phyloP scores from a whole-genome alignment of 257 asterid genomes.

The Pogostemon cablin region DNA sequence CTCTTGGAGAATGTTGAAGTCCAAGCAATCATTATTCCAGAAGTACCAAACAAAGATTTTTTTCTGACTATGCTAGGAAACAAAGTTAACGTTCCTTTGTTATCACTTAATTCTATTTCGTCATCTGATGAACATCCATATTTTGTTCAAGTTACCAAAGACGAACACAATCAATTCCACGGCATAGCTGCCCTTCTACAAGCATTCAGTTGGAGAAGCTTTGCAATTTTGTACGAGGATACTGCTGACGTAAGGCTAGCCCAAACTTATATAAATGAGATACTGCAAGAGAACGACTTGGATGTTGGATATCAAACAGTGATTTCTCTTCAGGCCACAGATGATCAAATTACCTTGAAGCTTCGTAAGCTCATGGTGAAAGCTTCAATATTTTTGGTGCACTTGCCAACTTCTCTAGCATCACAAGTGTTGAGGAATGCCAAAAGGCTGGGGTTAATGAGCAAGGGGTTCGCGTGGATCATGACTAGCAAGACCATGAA shows the following conservation, averaged over 20 bases:
- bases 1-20: slow-evolving; percentile 45
- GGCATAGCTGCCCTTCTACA: slow-evolving; percentile 37
- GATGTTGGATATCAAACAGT: slow-evolving; percentile 21
- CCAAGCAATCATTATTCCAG: slow-evolving; percentile 40
- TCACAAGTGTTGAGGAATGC: slow-evolving; percentile 40
- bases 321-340: slow-evolving; percentile 31
- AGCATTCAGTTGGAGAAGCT: slow-evolving; percentile 44
- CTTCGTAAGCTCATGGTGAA: slow-evolving; percentile 34
- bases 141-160: slow-evolving; percentile 44
- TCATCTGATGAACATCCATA: slow-evolving; percentile 34
- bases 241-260: slow-evolving; percentile 30
- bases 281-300: slow-evolving; percentile 35
- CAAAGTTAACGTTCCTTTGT: slow-evolving; percentile 40
- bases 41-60: slow-evolving; percentile 32
- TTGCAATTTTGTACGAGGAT: slow-evolving; percentile 42
- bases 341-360: slow-evolving; percentile 34
- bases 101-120: slow-evolving; percentile 40
- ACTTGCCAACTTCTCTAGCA: slow-evolving; percentile 39
- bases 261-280: slow-evolving; percentile 28
- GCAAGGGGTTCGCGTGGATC: slow-evolving; percentile 51
- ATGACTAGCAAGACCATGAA: slow-evolving; percentile 48
- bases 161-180: slow-evolving; percentile 41
- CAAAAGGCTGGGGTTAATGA: slow-evolving; percentile 44
- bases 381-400: slow-evolving; percentile 39
- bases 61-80: slow-evolving; percentile 36